A percentile compares a stretch with the other conserved stretches of the same genome.
phyloP scores from a whole-genome alignment of 495 filamentous ascomycete genomes.

The Aspergillus mulundensis region DNA sequence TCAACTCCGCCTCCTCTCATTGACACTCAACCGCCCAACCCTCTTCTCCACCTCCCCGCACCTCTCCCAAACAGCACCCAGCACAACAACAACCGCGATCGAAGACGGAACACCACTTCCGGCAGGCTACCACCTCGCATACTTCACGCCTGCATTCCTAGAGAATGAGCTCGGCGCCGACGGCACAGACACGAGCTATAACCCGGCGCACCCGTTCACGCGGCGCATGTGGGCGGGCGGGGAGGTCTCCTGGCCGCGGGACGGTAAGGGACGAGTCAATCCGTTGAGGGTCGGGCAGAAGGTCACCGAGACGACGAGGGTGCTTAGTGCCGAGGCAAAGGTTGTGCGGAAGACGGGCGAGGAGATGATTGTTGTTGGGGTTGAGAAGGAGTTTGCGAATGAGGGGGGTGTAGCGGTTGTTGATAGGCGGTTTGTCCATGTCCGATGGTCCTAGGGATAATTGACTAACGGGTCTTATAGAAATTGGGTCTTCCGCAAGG shows the following conservation, averaged over 20 bases:
- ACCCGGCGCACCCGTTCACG: slow-evolving; percentile 58
- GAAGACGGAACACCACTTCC: slow-evolving; percentile 46
- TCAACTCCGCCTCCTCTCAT: slow-evolving; percentile 51
- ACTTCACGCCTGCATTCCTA: slow-evolving; percentile 61
- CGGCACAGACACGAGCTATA: slow-evolving; percentile 69
- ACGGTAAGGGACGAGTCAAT: slow-evolving; percentile 30
- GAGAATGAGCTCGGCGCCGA: slow-evolving; percentile 56
- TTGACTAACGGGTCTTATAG: too few species aligned
- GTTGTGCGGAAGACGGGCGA: slow-evolving; percentile 48
- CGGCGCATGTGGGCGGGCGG: slow-evolving; percentile 82
- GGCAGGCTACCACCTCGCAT: slow-evolving; percentile 66
- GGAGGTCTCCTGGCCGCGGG: slow-evolving; percentile 47
- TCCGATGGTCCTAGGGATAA: too few species aligned
- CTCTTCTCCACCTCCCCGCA: slow-evolving; percentile 29
- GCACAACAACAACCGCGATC: neutral
- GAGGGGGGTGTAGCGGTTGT: slow-evolving; percentile 47
- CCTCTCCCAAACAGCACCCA: slow-evolving; percentile 18
- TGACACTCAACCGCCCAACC: slow-evolving; percentile 48
- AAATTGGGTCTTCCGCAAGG: slow-evolving; percentile 58
- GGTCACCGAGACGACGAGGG: slow-evolving; percentile 53
- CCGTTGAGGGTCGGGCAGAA: slow-evolving; percentile 48
- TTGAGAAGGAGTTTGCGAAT: slow-evolving; percentile 56
- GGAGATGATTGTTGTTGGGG: slow-evolving; percentile 62
- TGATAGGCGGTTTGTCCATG: slow-evolving; percentile 57
- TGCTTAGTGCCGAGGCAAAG: slow-evolving; percentile 50